Evolutionary conservation across 352 stramenopile species (phyloP).

Genomic region (Pythium chondricola): DNA sequence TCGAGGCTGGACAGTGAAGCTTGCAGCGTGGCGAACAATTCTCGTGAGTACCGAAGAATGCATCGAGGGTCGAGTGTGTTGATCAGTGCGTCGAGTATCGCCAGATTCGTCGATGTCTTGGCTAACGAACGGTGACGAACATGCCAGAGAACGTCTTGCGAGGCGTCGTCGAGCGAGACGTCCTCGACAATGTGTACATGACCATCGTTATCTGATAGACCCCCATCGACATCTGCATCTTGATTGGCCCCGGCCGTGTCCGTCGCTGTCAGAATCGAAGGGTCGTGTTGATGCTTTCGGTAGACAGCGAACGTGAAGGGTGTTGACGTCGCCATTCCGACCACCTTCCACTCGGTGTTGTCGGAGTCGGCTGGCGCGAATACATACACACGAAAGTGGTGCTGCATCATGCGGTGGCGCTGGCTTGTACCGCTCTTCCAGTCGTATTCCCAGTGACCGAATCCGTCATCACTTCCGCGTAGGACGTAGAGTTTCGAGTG

Average conservation of each 20-base stretch:
- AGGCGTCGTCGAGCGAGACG: background rate
- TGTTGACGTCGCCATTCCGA: conserved; percentile 20
- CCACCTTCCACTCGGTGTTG: conserved; percentile 17
- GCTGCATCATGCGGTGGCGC: conserved; percentile 23
- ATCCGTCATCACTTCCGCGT: conserved; percentile 18
- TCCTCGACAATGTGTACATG: background rate
- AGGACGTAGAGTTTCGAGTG: background rate
- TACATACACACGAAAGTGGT: conserved; percentile 38
- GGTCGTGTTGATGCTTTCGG: conserved; percentile 24
- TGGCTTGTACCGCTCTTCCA: conserved; percentile 49
- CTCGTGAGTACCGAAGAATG: background rate
- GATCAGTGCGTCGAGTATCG: conserved; percentile 3
- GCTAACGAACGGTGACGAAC: conserved; percentile 7
- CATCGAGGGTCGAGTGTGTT: conserved; percentile 1
- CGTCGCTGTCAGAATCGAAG: background rate
- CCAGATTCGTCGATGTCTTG: conserved; percentile 6
- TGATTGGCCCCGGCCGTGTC: background rate
- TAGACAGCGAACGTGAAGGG: conserved; percentile 30
- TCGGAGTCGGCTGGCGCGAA: conserved; percentile 4
- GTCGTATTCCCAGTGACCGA: conserved; percentile 40
- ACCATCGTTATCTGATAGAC: background rate
- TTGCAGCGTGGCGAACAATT: conserved; percentile 3
- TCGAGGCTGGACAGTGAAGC: background rate
- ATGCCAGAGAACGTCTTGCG: conserved; percentile 9
- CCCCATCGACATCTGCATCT: background rate